Percentiles rank a stretch among this genome's conserved stretches.
These are phyloP conservation scores for Pseudogymnoascus sp. DNA, from an alignment of 2,329 filamentous ascomycete genomes.

Conservation along the genomic window DNA sequence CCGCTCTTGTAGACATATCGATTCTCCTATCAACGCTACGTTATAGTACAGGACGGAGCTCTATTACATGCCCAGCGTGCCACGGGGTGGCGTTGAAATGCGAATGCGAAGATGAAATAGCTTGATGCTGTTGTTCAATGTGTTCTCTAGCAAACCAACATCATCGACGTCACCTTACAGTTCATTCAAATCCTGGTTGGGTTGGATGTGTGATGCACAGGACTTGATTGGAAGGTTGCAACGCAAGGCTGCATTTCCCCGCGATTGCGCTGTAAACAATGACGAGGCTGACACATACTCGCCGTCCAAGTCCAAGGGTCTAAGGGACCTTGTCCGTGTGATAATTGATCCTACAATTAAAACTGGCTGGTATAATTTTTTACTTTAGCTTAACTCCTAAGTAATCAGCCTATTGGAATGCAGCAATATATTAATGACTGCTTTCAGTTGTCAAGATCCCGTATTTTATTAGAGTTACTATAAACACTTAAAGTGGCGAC, in stretches of 20 bases:
- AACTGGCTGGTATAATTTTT: neutral
- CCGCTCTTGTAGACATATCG: neutral
- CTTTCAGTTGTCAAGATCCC: neutral
- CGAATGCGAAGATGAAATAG: neutral
- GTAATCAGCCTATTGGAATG: neutral
- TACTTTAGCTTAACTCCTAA: neutral
- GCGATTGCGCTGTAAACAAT: slow-evolving; percentile 3
- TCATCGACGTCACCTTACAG: neutral
- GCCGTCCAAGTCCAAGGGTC: slow-evolving; percentile 15
- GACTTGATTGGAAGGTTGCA: neutral
- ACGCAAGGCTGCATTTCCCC: slow-evolving; percentile 1
- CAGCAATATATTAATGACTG: neutral
- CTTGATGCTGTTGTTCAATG: neutral
- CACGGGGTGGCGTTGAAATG: neutral
- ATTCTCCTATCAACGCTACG: neutral
- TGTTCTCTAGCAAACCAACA: neutral
- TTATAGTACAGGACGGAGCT: neutral
- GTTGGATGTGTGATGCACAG: neutral
- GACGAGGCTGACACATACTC: slow-evolving; percentile 14
- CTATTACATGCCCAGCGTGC: neutral
- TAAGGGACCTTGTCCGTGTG: slow-evolving; percentile 16
- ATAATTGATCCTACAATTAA: neutral
- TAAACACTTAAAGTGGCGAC: neutral
- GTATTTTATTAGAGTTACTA: neutral
- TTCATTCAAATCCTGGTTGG: neutral